These are phyloP conservation scores for Anethum foeniculum DNA, from an alignment of 140 eudicot genomes.

Conservation along the genomic window DNA sequence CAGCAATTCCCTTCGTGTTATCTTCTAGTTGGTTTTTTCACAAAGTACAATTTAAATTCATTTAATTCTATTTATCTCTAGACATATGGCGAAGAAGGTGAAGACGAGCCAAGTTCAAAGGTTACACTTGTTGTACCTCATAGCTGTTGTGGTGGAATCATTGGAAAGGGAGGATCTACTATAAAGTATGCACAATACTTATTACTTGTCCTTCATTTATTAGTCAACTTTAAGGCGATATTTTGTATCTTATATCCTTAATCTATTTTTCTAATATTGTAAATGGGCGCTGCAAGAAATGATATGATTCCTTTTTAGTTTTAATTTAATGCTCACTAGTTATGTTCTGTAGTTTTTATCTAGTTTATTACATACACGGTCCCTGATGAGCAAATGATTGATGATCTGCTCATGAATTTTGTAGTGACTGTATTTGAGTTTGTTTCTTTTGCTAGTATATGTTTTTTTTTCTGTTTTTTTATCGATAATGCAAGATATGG, in stretches of 20 bases:
- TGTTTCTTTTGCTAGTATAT: neutral
- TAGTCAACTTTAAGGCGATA: neutral
- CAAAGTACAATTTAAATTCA: neutral
- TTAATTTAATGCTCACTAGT: neutral
- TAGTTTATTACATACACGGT: neutral
- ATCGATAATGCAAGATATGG: neutral
- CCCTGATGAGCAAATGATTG: neutral
- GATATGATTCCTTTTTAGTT: neutral
- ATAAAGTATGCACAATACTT: slow-evolving; percentile 49
- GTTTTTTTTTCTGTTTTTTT: neutral
- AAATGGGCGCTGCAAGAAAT: neutral
- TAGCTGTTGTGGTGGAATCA: slow-evolving; percentile 85
- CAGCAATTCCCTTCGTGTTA: neutral
- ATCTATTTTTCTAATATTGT: neutral
- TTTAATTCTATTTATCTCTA: slow-evolving; percentile 13
- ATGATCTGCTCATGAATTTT: neutral
- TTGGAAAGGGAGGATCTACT: slow-evolving; percentile 90
- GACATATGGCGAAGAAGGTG: slow-evolving; percentile 75
- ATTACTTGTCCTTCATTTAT: neutral
- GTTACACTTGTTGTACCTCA: slow-evolving; percentile 79
- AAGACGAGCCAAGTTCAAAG: slow-evolving; percentile 58
- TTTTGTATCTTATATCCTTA: neutral
- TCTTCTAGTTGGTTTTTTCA: neutral
- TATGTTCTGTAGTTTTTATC: neutral
- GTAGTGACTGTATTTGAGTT: neutral